Base-by-base conservation (phyloP, 2,329 filamentous ascomycete species). In the Penicillium concentricum region DNA sequence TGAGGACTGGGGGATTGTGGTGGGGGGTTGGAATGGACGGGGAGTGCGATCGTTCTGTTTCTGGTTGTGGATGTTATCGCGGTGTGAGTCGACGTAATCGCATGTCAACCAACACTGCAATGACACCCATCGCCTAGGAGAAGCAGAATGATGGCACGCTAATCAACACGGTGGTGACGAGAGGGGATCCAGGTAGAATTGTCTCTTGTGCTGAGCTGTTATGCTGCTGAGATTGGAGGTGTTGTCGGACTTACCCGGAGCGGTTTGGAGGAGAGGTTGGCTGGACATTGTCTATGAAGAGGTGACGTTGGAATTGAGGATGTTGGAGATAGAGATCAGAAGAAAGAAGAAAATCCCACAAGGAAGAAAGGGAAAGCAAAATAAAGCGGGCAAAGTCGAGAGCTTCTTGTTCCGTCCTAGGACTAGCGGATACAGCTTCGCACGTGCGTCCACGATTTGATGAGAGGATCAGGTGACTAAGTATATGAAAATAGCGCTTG, bases 181-280 rank as follows among this genome's bases (percentile, higher is more conserved):
- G 18, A 46, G 9, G 6, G 20, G 3, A 9, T n/a, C 9, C 13
- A n/a, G 20, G 20, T n/a, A 15, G 44, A 46, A 46, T 46, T 35
- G 20, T 13, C 20, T 46, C 38, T 26, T 16, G 7, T 8, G 20
- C 16, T 9, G 37, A 43, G 20, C 20, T 44, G 39, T 18, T 35
- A 4, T 32, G 38, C 6, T 43, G 38, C 20, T 51, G 38, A 18
- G 28, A 10, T 34, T 20, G 30, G 18, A 41, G 26, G 35, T 24
- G 39, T 39, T 22, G 48, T 39, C 13, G 48, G 51, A 70, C 82
- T 67, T 83, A 96, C 92, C 92, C 64, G 92, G 92, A 51, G 92
- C 89, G 51, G 91, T 93, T 74, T 97, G 92, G 66, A 99, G 90
- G 57, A 99, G 90, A 71, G 94, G 94, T 79, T 97, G 93, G 74